Conservation (phyloP, 2,329 filamentous ascomycete species). For the Trichophyton verrucosum region DNA sequence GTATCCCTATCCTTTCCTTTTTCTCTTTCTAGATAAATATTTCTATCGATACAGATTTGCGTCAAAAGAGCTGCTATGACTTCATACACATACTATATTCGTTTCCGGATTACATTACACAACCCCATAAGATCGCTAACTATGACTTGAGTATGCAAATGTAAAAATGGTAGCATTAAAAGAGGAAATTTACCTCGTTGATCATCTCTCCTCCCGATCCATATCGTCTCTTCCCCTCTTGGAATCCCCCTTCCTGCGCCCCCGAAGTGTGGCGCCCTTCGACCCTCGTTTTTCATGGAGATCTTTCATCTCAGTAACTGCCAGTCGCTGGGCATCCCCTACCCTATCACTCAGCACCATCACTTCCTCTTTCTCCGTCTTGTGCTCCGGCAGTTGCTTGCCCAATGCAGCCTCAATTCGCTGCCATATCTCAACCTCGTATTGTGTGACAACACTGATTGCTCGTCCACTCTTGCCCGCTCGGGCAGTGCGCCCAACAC, state of each 20-base stretch:
- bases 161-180: not conserved
- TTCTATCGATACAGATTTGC: not conserved
- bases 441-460: slow-evolving; percentile 72
- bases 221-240: slow-evolving; percentile 51
- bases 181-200: not conserved
- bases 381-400: slow-evolving; percentile 59
- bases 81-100: not conserved
- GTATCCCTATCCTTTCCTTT: not conserved
- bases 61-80: not conserved
- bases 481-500: slow-evolving; percentile 74
- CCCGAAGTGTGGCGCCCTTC: slow-evolving; percentile 36
- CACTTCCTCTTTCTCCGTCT: slow-evolving; percentile 65
- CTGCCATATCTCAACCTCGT: slow-evolving; percentile 68
- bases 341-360: slow-evolving; percentile 68
- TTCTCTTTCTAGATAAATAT: not conserved
- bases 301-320: slow-evolving; percentile 68
- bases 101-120: not conserved
- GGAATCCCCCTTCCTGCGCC: slow-evolving; percentile 40
- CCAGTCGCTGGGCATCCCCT: slow-evolving; percentile 68
- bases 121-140: not conserved
- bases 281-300: slow-evolving; percentile 53
- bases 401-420: slow-evolving; percentile 74
- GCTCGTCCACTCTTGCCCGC: slow-evolving; percentile 76
- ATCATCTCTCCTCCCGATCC: slow-evolving; percentile 61
- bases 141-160: not conserved